phyloP scores from a whole-genome alignment of 2,329 filamentous ascomycete species.

The Incumbomyces delicatus region DNA sequence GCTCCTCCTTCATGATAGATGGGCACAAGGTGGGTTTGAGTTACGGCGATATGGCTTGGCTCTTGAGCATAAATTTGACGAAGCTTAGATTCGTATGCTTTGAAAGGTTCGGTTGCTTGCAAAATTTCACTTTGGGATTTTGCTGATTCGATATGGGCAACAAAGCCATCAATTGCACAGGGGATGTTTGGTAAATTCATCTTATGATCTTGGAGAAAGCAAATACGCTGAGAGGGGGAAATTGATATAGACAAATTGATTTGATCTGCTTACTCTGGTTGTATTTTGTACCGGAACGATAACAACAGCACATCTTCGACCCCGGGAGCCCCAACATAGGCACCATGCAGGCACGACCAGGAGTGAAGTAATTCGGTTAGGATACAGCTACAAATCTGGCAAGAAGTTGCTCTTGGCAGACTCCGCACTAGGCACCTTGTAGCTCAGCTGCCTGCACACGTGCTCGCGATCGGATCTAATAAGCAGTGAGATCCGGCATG shows the following conservation, averaged over 20 bases:
- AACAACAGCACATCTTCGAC: neutral
- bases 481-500: too few species aligned
- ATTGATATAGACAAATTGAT: neutral
- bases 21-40: conserved; percentile 26
- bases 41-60: conserved; percentile 24
- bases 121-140: conserved; percentile 22
- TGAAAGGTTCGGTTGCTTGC: conserved; percentile 28
- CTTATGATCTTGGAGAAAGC: neutral
- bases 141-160: conserved; percentile 16
- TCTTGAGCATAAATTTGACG: conserved; percentile 32
- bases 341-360: neutral
- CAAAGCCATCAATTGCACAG: conserved; percentile 9
- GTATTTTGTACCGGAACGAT: neutral
- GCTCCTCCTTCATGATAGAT: conserved; percentile 25
- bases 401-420: too few species aligned
- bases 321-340: neutral
- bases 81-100: conserved; percentile 27
- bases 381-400: too few species aligned
- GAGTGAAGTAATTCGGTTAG: neutral
- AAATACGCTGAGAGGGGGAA: neutral
- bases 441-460: too few species aligned
- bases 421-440: too few species aligned
- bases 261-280: neutral
- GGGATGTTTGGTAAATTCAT: conserved; percentile 2
- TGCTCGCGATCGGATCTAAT: too few species aligned